Percentiles rank a stretch among this genome's conserved stretches.
Evolutionary conservation across 148 eudicot genomes (phyloP).

Genomic region (Vaccinium darrowii): DNA sequence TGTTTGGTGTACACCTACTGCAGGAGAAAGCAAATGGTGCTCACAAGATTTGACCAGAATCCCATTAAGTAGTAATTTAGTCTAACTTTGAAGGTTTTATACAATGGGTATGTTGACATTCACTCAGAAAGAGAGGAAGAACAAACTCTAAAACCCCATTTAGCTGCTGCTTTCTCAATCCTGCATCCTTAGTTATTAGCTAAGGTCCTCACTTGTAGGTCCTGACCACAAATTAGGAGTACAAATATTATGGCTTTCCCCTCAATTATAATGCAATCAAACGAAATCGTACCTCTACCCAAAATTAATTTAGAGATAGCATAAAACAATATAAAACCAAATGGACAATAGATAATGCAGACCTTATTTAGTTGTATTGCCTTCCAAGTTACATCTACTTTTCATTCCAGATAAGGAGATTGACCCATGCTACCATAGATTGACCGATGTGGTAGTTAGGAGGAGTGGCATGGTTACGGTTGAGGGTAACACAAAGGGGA

Average conservation of each 20-base stretch:
- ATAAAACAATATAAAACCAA: not conserved
- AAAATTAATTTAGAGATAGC: not conserved
- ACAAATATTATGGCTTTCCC: not conserved
- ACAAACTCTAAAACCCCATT: not conserved
- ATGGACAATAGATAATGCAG: not conserved
- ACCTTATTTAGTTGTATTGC: not conserved
- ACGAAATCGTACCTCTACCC: not conserved
- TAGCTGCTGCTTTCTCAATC: not conserved
- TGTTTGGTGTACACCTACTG: not conserved
- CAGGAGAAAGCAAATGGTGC: not conserved
- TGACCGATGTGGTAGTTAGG: not conserved
- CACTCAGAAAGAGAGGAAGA: not conserved
- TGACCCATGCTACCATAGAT: not conserved
- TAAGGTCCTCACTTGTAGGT: not conserved
- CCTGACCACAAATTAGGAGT: not conserved
- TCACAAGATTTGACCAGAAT: not conserved
- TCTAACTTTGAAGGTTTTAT: not conserved
- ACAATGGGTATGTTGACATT: not conserved
- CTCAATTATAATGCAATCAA: not conserved
- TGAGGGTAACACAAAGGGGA: not conserved
- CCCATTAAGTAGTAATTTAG: not conserved
- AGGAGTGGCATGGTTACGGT: not conserved
- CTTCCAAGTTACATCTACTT: conserved; percentile 6
- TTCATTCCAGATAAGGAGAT: not conserved
- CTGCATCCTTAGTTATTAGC: not conserved